A percentile compares a stretch with the other conserved stretches of the same genome.
These are phyloP conservation scores for Hibiscus mutabilis DNA, from an alignment of 345 rosid genomes.

Conservation along the genomic window DNA sequence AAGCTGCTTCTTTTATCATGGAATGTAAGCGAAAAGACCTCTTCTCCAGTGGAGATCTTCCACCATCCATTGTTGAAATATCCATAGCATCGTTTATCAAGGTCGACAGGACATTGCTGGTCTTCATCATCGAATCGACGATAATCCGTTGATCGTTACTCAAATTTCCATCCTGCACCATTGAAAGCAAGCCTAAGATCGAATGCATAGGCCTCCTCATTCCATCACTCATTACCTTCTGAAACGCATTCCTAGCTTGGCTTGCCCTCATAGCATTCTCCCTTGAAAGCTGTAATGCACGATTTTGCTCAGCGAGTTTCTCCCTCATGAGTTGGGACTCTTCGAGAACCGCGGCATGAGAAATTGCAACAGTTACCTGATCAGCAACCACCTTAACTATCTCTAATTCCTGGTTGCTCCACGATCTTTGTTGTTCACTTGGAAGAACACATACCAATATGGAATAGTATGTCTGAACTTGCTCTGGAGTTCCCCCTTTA, in stretches of 20 bases:
- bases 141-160: slow-evolving; percentile 50
- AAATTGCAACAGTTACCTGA: slow-evolving; percentile 94
- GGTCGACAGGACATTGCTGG: slow-evolving; percentile 66
- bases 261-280: slow-evolving; percentile 80
- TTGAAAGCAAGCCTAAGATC: slow-evolving; percentile 61
- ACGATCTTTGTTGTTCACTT: slow-evolving; percentile 49
- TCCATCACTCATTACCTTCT: slow-evolving; percentile 86
- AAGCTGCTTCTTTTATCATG: slow-evolving; percentile 64
- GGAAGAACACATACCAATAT: slow-evolving; percentile 82
- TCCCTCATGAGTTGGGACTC: slow-evolving; percentile 94
- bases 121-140: slow-evolving; percentile 71
- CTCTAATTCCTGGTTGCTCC: slow-evolving; percentile 80
- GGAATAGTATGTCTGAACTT: slow-evolving; percentile 62
- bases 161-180: slow-evolving; percentile 62
- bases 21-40: slow-evolving; percentile 55
- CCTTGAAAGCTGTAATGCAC: slow-evolving; percentile 63
- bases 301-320: slow-evolving; percentile 77
- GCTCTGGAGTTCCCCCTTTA: slow-evolving; percentile 87
- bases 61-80: slow-evolving; percentile 53
- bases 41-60: slow-evolving; percentile 57
- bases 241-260: slow-evolving; percentile 69
- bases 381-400: slow-evolving; percentile 91
- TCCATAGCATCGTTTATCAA: slow-evolving; percentile 83
- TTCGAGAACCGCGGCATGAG: slow-evolving; percentile 92
- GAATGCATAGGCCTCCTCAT: slow-evolving; percentile 95